A percentile compares a stretch with the other conserved stretches of the same genome.
Evolutionary conservation across 176 grass and related monocot species (phyloP).

Genomic region (Zizania latifolia): DNA sequence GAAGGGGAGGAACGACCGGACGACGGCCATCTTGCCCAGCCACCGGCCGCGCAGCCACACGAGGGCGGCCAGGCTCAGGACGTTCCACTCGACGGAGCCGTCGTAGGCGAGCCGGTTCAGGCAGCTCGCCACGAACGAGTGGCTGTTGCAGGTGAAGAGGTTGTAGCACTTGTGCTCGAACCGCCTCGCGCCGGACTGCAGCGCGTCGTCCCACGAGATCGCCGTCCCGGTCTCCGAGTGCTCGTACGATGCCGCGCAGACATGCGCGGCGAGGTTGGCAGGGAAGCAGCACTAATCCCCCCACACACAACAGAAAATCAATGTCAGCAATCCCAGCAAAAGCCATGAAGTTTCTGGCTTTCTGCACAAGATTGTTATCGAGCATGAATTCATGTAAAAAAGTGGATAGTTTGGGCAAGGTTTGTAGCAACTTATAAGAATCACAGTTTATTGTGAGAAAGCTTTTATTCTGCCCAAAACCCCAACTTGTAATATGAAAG

Average conservation of each 20-base stretch:
- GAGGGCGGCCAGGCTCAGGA: constrained; percentile 50
- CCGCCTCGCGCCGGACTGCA: constrained; percentile 37
- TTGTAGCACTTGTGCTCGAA: constrained; percentile 81
- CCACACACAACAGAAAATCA: neutral
- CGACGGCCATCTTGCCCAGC: constrained; percentile 43
- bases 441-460: neutral
- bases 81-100: constrained; percentile 49
- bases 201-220: constrained; percentile 69
- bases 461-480: neutral
- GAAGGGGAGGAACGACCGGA: constrained; percentile 51
- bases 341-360: neutral
- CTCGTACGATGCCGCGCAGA: constrained; percentile 42
- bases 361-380: neutral
- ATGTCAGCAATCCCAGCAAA: neutral
- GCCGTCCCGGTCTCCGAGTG: constrained; percentile 56
- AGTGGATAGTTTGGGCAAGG: neutral
- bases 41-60: constrained; percentile 62
- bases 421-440: neutral
- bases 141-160: constrained; percentile 78
- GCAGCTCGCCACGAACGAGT: constrained; percentile 64
- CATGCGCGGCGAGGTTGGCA: constrained; percentile 44
- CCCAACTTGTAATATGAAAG: neutral
- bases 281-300: constrained; percentile 76
- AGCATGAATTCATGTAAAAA: neutral
- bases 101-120: constrained; percentile 63